Evolutionary conservation across 441 rosid genomes (phyloP), one percentile per base, ranked within the genome.

Genomic region (Biscutella laevigata): DNA sequence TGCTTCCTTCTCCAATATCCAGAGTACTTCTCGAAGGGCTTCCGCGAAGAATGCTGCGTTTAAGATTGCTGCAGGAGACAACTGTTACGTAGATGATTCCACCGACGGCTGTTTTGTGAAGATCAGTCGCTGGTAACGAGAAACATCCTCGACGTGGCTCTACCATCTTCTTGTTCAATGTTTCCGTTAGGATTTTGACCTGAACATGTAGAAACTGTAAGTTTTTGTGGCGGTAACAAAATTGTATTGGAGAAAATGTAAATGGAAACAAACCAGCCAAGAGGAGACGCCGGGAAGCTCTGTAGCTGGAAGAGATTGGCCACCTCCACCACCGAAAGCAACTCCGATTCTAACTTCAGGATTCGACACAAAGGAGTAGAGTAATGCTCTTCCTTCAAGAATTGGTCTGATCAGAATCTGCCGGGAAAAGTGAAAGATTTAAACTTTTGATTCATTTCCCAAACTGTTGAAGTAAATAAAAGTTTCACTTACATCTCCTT

Each of bases 251-350:
- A 25, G 9, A 46, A 4, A 11, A n/a, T 20, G 16, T 4, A 21
- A 49, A 27, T 1, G 6, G 29, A 51, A 40, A 72, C 76, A 10
- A 44, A 88, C 98, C 87, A 91, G 85, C 94, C 95, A 91, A 63
- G 96, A 81, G 51, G 98, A 85, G 65, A 91, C 96, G 5, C 94
- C 98, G 6, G 98, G 98, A 30, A 91, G 84, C 69, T 74, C 98
- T 4, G 96, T 91, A 5, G 90, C 95, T 17, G 98, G 98, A 50
- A 87, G 76, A 19, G 95, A 81, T 53, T 91, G 95, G 73, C 95
- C 87, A 65, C 90, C 96, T n/a, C 98, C 96, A 67, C 98, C 85
- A 53, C 98, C 96, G 43, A 91, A 91, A 62, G 96, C 95, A 64
- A 91, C 72, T 67, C 95, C 88, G 27, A 88, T 77, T 71, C 94